Evolutionary conservation across 1,139 yeast species (phyloP).

Genomic region (Candida gigantensis): DNA sequence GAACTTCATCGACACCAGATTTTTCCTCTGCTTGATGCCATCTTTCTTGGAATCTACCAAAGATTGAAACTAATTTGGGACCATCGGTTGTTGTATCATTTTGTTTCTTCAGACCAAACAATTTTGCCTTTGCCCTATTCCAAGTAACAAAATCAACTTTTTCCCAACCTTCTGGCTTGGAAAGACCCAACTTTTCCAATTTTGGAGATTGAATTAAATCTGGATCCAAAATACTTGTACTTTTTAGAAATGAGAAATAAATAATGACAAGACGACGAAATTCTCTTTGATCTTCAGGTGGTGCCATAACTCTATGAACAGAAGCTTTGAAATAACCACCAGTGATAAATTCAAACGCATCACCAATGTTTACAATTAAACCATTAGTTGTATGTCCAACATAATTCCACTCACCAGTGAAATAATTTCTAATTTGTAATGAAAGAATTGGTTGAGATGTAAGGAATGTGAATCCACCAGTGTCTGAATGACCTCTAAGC

Average conservation of each 20-base stretch:
- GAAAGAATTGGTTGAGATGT: constrained; percentile 48
- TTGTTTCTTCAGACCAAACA: too few species aligned
- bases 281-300: constrained; percentile 43
- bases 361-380: constrained; percentile 51
- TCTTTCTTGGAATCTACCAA: too few species aligned
- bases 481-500: constrained; percentile 54
- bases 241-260: constrained; percentile 34
- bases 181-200: too few species aligned
- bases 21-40: too few species aligned
- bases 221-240: constrained; percentile 37
- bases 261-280: constrained; percentile 44
- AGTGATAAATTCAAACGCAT: constrained; percentile 48
- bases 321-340: constrained; percentile 52
- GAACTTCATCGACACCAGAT: too few species aligned
- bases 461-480: constrained; percentile 49
- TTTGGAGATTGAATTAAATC: too few species aligned
- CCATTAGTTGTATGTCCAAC: constrained; percentile 48
- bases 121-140: too few species aligned
- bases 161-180: too few species aligned
- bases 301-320: constrained; percentile 47
- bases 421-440: constrained; percentile 49
- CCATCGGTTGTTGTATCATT: too few species aligned
- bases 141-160: too few species aligned
- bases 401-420: constrained; percentile 48
- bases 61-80: too few species aligned